Percentiles rank a stretch among this genome's conserved stretches.
Conservation (phyloP, 2,329 filamentous ascomycete species). For the Pseudogymnoascus sp. region DNA sequence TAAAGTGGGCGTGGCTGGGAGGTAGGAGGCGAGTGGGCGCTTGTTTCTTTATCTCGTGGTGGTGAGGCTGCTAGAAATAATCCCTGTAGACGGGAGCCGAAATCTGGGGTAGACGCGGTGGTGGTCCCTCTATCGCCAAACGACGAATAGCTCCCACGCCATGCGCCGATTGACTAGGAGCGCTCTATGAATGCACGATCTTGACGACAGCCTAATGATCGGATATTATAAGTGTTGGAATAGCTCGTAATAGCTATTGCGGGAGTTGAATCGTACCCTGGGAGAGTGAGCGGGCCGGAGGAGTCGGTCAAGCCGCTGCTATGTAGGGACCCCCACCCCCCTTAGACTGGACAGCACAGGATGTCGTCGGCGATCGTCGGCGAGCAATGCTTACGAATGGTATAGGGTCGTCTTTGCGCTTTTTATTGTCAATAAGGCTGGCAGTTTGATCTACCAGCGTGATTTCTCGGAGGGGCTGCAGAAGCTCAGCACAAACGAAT, state of each 20-base stretch:
- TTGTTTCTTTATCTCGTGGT: constrained; percentile 5
- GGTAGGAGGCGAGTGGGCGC: not conserved
- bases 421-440: constrained; percentile 98
- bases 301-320: constrained; percentile 2
- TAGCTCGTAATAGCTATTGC: constrained; percentile 7
- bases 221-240: not conserved
- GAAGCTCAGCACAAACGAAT: constrained; percentile 90
- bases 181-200: not conserved
- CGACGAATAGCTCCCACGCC: constrained; percentile 1
- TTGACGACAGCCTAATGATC: not conserved
- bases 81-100: not conserved
- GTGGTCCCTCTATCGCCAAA: constrained; percentile 7
- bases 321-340: not conserved
- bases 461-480: constrained; percentile 82
- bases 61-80: constrained; percentile 2
- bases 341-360: not conserved
- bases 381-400: not conserved
- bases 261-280: not conserved
- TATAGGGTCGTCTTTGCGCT: constrained; percentile 87
- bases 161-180: not conserved
- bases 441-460: constrained; percentile 91
- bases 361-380: not conserved
- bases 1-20: not conserved
- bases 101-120: constrained; percentile 4
- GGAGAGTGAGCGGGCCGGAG: not conserved